These are phyloP conservation scores for Bonia amplexicaulis DNA, from an alignment of 176 grass and related monocot species.

Conservation along the genomic window DNA sequence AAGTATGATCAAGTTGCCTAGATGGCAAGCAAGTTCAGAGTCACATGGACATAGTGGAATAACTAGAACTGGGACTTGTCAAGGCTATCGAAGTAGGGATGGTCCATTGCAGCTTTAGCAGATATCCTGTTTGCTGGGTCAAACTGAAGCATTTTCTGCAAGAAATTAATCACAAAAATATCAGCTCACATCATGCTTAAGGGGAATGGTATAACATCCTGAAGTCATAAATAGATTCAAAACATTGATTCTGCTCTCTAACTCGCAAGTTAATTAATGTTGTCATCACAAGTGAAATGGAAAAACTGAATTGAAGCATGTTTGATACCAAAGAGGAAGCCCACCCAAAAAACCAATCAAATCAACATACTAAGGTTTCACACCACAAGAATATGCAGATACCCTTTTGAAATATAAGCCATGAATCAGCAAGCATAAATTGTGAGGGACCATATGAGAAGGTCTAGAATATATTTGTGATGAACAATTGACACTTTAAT, in stretches of 20 bases:
- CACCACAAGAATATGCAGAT: neutral
- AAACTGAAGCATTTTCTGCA: slow-evolving; percentile 86
- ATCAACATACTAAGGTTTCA: neutral
- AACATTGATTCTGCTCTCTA: neutral
- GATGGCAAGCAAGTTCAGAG: slow-evolving; percentile 9
- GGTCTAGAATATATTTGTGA: no score
- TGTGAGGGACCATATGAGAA: no score
- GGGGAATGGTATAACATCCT: neutral
- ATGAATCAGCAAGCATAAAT: neutral
- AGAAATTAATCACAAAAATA: neutral
- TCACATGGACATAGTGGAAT: neutral
- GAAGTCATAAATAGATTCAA: neutral
- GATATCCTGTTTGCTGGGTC: slow-evolving; percentile 75
- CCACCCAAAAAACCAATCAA: neutral
- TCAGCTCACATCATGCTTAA: neutral
- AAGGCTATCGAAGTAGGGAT: slow-evolving; percentile 82
- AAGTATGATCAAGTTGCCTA: slow-evolving; percentile 12
- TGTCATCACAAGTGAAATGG: neutral
- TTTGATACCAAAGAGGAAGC: neutral
- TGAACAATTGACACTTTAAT: no score
- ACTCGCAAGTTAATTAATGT: neutral
- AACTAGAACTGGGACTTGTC: slow-evolving; percentile 90
- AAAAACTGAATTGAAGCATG: neutral
- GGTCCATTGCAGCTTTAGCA: slow-evolving; percentile 70
- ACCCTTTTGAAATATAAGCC: neutral